Evolutionary conservation across 345 rosid genomes (phyloP), one percentile per base, ranked within the genome.

Genomic region (Reutealis trisperma): DNA sequence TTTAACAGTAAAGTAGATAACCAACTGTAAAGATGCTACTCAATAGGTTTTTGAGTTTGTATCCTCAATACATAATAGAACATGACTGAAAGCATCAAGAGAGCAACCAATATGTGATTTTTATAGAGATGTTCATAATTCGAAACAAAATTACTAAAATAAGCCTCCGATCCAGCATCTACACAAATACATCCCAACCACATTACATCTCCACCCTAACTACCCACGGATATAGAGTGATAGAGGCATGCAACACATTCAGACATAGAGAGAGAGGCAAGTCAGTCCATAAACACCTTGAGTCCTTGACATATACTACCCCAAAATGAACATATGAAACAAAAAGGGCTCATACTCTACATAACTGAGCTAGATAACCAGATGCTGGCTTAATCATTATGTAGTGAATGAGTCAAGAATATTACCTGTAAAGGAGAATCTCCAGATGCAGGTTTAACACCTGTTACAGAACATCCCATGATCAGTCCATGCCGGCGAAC

Each of bases 381-480:
- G 21, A 65, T n/a, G 66, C 30, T 68, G 24, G 16, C 10, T 47
- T 51, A 77, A 66, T 12, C 18, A 66, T 52, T 61, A 34, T 32
- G 71, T 63, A 66, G 60, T 21, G 25, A 42, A 70, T 13, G 18
- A 51, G 70, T 70, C 27, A 47, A 71, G 67, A 58, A 72, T 16
- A 71, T 64, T 86, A 96, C 99, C 99, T 93, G 86, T 87, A 96
- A 87, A 67, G 99, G 98, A 71, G 99, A 96, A 86, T 96, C 98
- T 34, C 99, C 99, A 0, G 99, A 91, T 41, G 92, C 92, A 66
- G 97, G 94, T 83, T 93, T 96, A 76, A 96, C 85, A 78, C 99
- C 99, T 2, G 98, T 96, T 37, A 96, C 97, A 75, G 97, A 93
- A 81, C 99, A 96, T 58, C 99, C 98, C 97, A 96, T 96, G 88